Percentiles rank a stretch among this genome's conserved stretches.
Conservation (phyloP, 2,329 filamentous ascomycete genomes). For the Cladosporium sp. region DNA sequence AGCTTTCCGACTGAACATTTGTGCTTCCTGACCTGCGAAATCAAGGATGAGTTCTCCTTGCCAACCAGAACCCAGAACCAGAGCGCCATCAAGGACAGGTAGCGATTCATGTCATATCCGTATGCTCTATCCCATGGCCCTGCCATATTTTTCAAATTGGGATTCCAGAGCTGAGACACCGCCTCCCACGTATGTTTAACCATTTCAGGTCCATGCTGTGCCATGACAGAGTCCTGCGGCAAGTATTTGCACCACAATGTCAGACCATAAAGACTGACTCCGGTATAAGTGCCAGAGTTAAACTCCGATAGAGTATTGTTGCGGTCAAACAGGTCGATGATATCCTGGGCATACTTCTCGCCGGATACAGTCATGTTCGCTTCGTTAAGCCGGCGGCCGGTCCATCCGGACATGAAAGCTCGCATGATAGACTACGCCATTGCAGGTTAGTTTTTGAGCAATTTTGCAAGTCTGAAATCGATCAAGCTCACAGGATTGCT, state of each 20-base stretch:
- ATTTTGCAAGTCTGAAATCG: not conserved
- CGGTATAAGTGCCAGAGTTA: slow-evolving; percentile 57
- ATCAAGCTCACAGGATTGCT: slow-evolving; percentile 42
- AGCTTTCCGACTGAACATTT: not conserved
- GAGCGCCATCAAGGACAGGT: slow-evolving; percentile 52
- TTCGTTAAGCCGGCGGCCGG: slow-evolving; percentile 48
- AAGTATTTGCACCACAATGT: slow-evolving; percentile 57
- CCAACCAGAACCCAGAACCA: slow-evolving; percentile 56
- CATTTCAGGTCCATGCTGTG: slow-evolving; percentile 46
- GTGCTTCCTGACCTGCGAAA: not conserved
- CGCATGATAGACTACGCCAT: slow-evolving; percentile 48
- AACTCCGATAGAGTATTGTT: slow-evolving; percentile 56
- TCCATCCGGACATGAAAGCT: slow-evolving; percentile 56
- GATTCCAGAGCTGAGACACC: slow-evolving; percentile 50
- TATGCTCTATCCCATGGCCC: slow-evolving; percentile 61
- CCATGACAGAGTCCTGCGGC: slow-evolving; percentile 48
- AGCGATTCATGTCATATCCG: slow-evolving; percentile 58
- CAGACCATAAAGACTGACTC: slow-evolving; percentile 49
- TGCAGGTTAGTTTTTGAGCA: not conserved
- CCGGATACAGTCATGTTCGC: slow-evolving; percentile 54
- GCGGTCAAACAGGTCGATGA: slow-evolving; percentile 52
- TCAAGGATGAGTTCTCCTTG: slow-evolving; percentile 35
- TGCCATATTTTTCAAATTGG: slow-evolving; percentile 54
- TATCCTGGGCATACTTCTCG: slow-evolving; percentile 50
- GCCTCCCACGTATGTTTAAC: slow-evolving; percentile 49